These are phyloP conservation scores for Phlebiopsis gigantea DNA, from an alignment of 768 basidiomycete genomes.

Conservation along the genomic window DNA sequence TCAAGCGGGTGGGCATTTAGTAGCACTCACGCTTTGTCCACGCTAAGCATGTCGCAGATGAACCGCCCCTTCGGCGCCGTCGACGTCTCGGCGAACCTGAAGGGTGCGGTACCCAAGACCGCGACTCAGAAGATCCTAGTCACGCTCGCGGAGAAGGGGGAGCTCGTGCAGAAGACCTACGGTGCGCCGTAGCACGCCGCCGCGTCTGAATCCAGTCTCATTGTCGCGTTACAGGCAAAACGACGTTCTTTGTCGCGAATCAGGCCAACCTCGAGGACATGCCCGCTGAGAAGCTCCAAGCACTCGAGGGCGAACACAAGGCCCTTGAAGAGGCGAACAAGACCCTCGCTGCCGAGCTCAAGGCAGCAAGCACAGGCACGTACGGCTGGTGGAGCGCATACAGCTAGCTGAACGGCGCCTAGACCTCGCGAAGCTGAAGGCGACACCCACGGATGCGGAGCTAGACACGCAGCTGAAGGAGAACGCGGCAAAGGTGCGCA, in stretches of 20 bases:
- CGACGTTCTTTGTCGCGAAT: slow-evolving; percentile 82
- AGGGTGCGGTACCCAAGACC: slow-evolving; percentile 82
- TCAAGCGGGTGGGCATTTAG: slow-evolving; percentile 54
- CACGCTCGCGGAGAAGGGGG: slow-evolving; percentile 79
- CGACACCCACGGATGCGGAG: slow-evolving; percentile 65
- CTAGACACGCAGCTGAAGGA: slow-evolving; percentile 51
- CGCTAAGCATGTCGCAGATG: slow-evolving; percentile 45
- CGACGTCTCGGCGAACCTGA: slow-evolving; percentile 86
- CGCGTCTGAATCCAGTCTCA: neutral
- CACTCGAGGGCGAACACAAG: slow-evolving; percentile 56
- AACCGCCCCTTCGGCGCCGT: slow-evolving; percentile 94
- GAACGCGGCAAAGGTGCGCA: slow-evolving; percentile 45
- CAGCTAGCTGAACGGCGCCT: slow-evolving; percentile 6
- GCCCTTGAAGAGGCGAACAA: slow-evolving; percentile 57
- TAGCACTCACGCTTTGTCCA: neutral
- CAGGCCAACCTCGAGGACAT: slow-evolving; percentile 67
- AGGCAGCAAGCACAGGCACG: slow-evolving; percentile 42
- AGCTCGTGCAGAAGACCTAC: slow-evolving; percentile 77
- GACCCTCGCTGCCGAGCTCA: slow-evolving; percentile 42
- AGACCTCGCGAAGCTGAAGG: slow-evolving; percentile 65
- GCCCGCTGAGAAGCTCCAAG: slow-evolving; percentile 52
- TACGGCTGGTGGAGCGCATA: neutral
- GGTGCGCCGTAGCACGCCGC: slow-evolving; percentile 37
- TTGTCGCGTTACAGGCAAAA: slow-evolving; percentile 54
- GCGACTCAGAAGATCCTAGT: slow-evolving; percentile 80